Evolutionary conservation across 2,329 filamentous ascomycete species (phyloP), one percentile per base, ranked within the genome.

Genomic region (Penicillium sp.): DNA sequence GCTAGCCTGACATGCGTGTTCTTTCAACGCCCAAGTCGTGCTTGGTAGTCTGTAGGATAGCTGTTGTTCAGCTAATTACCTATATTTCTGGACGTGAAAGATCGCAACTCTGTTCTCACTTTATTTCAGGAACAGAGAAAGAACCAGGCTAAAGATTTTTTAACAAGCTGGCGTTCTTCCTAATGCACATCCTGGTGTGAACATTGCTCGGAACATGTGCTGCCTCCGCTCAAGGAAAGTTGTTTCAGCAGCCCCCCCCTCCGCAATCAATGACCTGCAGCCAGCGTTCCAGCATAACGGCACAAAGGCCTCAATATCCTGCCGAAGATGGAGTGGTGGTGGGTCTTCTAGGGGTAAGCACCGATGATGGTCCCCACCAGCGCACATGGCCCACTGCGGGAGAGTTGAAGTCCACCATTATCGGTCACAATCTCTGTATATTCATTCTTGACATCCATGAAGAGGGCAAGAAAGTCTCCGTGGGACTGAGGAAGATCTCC

Each of bases 131-230:
- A 69, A 74, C 14, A 87, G 73, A 45, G 83, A 79, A 6, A 83
- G 83, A n/a, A 85, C 71, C 30, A 86, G 78, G 76, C 87, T 88
- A 73, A 85, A 85, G 66, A 85, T 85, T 71, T 71, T 86, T 83
- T 26, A 86, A 72, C 45, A 85, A 70, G 2, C 83, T 83, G 37
- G 86, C 73, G 68, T 85, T 84, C 13, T 82, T 79, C 33, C 84
- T 83, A 58, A 85, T 83, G 68, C 84, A 86, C 4, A 83, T 73
- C 59, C 85, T 82, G 16, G 78, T 0, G 68, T 68, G 25, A 73
- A 65, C 2, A 62, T 68, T 5, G 61, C 62, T n/a, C 65, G 51
- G 22, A 60, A 33, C 70, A 71, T 73, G 43, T 63, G 60, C 16
- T 63, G 61, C 25, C 61, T 60, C 11, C 69, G 57, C 2, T 45